Base-by-base conservation (phyloP, 805 yeast genomes). In the Priceomyces carsonii region DNA sequence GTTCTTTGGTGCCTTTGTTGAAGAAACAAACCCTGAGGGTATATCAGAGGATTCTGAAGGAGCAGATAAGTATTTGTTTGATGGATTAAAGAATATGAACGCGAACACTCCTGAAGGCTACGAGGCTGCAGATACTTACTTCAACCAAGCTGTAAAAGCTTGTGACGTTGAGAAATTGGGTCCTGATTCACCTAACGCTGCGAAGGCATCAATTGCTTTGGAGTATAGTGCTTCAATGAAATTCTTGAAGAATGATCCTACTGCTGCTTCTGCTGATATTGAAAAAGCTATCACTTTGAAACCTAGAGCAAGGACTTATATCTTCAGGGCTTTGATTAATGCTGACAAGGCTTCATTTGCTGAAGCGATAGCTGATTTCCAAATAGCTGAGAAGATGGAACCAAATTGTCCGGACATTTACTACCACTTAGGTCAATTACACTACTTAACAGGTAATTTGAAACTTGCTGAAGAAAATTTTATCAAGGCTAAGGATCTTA, bases 361-460 rank as follows among this genome's bases (percentile, higher is more conserved):
- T 13, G 82, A 77, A 43, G 81, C 95, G 32, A 52, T 64, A 19
- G 61, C 66, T 30, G 85, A 82, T 62, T 89, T 93, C 54, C 77
- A 78, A 34, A 66, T 71, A 35, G 98, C 97, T 14, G 70, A 80
- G 41, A 66, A 71, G 40, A 55, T 84, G 43, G 82, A 86, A 54
- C 79, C 91, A 32, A 66, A 76, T 16, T 78, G 80, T 53, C 80
- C 93, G 21, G 96, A 93, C 55, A 77, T 84, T 47, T 86, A 82
- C 71, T 93, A 93, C 72, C 99, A 93, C 67, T 80, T 84, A 59
- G 99, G 95, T 49, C 99, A 93, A 76, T 74, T 90, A 57, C 78
- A 75, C 61, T 91, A 90, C 68, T 69, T 93, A 53, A 79, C 86
- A 43, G 82, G 82, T 43, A 85, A 87, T 42, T 78, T 85, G 53